phyloP scores from a whole-genome alignment of 2,329 filamentous ascomycete genomes.

The Drechslerella coelobrocha region DNA sequence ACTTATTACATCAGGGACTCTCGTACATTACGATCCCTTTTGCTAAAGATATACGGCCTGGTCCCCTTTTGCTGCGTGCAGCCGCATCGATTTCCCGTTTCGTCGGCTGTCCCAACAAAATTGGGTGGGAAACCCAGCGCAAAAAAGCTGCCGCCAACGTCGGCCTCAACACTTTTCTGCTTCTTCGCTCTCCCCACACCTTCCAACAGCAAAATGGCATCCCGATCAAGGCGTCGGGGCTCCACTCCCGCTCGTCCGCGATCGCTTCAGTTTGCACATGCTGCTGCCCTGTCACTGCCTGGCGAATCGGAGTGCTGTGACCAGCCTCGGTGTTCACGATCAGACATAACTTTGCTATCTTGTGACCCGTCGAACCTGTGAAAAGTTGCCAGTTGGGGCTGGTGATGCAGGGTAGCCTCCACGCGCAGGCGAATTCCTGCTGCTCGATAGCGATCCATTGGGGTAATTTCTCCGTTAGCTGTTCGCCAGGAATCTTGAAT shows the following conservation, averaged over 20 bases:
- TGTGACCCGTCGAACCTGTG: too few species aligned
- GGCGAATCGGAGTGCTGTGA: background rate
- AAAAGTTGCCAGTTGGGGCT: background rate
- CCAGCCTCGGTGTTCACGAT: background rate
- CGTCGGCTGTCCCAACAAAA: too few species aligned
- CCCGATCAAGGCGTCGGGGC: background rate
- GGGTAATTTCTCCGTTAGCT: too few species aligned
- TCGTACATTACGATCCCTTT: too few species aligned
- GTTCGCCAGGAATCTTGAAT: too few species aligned
- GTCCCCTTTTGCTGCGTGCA: too few species aligned
- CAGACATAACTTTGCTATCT: background rate
- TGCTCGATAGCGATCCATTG: too few species aligned
- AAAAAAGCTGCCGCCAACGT: too few species aligned
- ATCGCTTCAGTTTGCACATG: background rate
- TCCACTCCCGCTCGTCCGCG: slow-evolving; percentile 3
- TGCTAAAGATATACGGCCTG: too few species aligned
- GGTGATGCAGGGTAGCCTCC: background rate
- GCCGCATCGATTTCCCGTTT: too few species aligned
- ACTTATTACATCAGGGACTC: too few species aligned
- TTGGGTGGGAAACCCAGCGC: too few species aligned
- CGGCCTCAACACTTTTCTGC: background rate
- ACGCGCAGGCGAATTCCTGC: background rate
- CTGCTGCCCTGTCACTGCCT: background rate
- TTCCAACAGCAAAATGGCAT: background rate
- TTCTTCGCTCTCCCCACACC: background rate